Evolutionary conservation across 2,329 filamentous ascomycete genomes (phyloP).

Genomic region (Alternaria sp.): DNA sequence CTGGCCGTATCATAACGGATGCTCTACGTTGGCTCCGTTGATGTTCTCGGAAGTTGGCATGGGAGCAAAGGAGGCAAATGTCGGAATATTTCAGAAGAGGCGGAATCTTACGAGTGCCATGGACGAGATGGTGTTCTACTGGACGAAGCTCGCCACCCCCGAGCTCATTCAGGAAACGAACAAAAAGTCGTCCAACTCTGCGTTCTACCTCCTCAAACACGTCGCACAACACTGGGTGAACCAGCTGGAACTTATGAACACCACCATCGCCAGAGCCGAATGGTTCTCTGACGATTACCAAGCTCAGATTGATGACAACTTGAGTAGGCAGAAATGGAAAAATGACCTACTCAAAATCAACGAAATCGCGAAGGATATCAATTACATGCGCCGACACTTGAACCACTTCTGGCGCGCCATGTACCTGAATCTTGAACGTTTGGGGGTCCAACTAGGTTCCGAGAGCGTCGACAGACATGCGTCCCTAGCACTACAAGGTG

Average conservation of each 20-base stretch:
- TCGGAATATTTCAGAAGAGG: background rate
- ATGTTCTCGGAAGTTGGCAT: background rate
- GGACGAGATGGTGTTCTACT: background rate
- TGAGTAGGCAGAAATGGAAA: slow-evolving; percentile 21
- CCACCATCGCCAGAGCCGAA: slow-evolving; percentile 8
- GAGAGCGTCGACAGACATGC: background rate
- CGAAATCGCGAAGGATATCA: slow-evolving; percentile 24
- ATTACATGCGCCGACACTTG: slow-evolving; percentile 25
- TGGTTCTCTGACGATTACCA: slow-evolving; percentile 32
- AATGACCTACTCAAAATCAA: slow-evolving; percentile 21
- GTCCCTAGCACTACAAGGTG: slow-evolving; percentile 16
- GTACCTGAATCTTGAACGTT: slow-evolving; percentile 11
- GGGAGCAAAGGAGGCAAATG: background rate
- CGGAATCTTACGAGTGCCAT: background rate
- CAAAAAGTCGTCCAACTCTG: background rate
- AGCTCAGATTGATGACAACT: slow-evolving; percentile 18
- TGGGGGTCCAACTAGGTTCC: background rate
- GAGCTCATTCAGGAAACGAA: background rate
- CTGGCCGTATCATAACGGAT: background rate
- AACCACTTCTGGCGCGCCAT: slow-evolving; percentile 6
- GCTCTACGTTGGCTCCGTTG: background rate
- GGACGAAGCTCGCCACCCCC: background rate
- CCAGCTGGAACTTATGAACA: slow-evolving; percentile 9
- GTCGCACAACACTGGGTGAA: slow-evolving; percentile 10
- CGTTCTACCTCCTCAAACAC: slow-evolving; percentile 6